A percentile compares a stretch with the other conserved stretches of the same genome.
These are phyloP conservation scores for Magnusiomyces ingens DNA, from an alignment of 1,139 yeast species.

Conservation along the genomic window DNA sequence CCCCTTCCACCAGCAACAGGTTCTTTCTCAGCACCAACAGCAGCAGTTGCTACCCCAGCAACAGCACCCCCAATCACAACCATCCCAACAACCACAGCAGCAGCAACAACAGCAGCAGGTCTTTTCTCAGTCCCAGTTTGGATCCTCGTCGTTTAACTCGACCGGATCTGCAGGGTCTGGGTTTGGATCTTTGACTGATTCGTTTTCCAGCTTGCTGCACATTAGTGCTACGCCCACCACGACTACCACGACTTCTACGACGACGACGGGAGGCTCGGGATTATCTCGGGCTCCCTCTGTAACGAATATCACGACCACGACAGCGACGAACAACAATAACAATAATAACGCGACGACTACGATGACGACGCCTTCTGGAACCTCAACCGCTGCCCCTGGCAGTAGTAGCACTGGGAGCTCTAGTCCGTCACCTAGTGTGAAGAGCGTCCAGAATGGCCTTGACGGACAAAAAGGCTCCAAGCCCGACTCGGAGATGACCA, in stretches of 20 bases:
- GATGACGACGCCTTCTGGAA: no score
- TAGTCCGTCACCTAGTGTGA: no score
- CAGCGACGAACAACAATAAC: no score
- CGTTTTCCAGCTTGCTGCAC: slow-evolving; percentile 23
- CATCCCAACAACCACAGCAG: slow-evolving; percentile 19
- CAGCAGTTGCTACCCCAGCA: neutral
- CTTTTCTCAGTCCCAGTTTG: slow-evolving; percentile 2
- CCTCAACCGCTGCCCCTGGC: no score
- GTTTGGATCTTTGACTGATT: slow-evolving; percentile 22
- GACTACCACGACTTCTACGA: no score
- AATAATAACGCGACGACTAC: no score
- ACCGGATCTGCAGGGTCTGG: slow-evolving; percentile 13
- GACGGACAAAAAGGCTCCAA: slow-evolving; percentile 9
- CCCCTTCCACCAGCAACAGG: no score
- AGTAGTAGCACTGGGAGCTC: no score
- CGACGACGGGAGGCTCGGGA: slow-evolving; percentile 17
- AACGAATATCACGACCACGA: slow-evolving; percentile 12
- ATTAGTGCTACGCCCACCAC: slow-evolving; percentile 6
- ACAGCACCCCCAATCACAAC: neutral
- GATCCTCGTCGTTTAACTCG: slow-evolving; percentile 7
- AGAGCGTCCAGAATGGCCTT: slow-evolving; percentile 13
- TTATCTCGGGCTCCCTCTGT: slow-evolving; percentile 16
- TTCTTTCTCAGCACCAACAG: no score
- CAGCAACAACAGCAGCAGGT: slow-evolving; percentile 19
- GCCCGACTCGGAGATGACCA: no score